Evolutionary conservation across 2,329 filamentous ascomycete genomes (phyloP).

Genomic region (Botrytis paeoniae): DNA sequence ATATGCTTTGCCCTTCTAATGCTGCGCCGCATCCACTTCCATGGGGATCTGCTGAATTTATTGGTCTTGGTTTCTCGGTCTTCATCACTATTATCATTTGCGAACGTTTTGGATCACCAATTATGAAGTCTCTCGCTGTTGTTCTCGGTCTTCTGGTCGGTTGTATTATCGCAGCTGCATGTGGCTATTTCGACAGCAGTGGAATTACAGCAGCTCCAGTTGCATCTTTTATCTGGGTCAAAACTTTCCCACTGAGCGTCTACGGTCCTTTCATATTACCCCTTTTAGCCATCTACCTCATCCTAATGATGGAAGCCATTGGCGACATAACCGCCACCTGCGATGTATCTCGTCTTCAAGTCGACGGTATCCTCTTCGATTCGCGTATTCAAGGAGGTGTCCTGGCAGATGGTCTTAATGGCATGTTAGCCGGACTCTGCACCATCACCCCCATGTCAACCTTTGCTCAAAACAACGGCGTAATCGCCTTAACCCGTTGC

Average conservation of each 20-base stretch:
- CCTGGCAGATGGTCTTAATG: conserved; percentile 73
- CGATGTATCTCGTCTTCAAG: conserved; percentile 73
- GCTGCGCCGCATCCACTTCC: conserved; percentile 67
- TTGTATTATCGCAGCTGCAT: conserved; percentile 75
- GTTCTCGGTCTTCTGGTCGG: conserved; percentile 47
- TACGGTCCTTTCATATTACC: conserved; percentile 74
- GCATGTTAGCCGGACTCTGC: conserved; percentile 70
- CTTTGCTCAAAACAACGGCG: conserved; percentile 82
- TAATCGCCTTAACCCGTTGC: conserved; percentile 77
- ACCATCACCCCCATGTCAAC: conserved; percentile 78
- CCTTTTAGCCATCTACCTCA: conserved; percentile 65
- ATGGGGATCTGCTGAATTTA: conserved; percentile 76
- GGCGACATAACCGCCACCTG: conserved; percentile 79
- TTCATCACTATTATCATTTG: conserved; percentile 77
- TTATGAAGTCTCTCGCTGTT: conserved; percentile 62
- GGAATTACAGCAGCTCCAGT: conserved; percentile 69
- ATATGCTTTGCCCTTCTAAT: conserved; percentile 66
- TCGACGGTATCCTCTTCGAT: conserved; percentile 69
- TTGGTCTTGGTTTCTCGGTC: conserved; percentile 77
- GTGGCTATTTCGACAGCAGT: conserved; percentile 73
- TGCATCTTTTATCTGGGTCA: conserved; percentile 74
- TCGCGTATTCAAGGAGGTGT: conserved; percentile 76
- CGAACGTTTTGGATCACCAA: conserved; percentile 76
- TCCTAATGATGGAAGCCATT: conserved; percentile 75
- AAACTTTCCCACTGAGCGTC: conserved; percentile 69